phyloP scores from a whole-genome alignment of 169 alveolate species.

The Amoebophrya sp. region DNA sequence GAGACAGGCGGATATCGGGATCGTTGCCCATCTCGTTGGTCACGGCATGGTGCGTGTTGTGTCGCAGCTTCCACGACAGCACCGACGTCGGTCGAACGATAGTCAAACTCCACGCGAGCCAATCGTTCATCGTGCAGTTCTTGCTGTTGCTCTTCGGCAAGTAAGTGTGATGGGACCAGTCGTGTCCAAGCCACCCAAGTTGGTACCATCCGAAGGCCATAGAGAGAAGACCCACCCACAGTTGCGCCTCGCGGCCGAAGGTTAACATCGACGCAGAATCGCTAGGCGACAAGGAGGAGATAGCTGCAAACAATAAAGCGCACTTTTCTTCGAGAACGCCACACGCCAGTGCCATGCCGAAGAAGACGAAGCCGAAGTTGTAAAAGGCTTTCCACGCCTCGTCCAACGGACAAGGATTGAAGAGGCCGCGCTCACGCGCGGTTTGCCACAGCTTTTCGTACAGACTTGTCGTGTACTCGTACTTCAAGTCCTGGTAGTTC shows the following conservation, averaged over 20 bases:
- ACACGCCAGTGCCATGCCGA: neutral
- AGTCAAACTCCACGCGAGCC: neutral
- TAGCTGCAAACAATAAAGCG: no score
- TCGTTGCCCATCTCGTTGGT: slow-evolving; percentile 26
- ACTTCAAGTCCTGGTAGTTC: no score
- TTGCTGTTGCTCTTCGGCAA: neutral
- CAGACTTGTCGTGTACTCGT: neutral
- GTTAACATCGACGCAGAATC: neutral
- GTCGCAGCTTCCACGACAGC: slow-evolving; percentile 33
- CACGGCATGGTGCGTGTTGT: slow-evolving; percentile 33
- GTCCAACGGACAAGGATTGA: neutral
- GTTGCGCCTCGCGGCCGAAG: neutral
- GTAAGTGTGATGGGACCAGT: slow-evolving; percentile 34
- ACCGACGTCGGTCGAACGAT: slow-evolving; percentile 5
- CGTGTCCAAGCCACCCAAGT: slow-evolving; percentile 37
- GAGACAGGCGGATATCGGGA: slow-evolving; percentile 21
- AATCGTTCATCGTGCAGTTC: neutral
- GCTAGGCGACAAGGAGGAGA: no score
- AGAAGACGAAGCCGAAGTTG: slow-evolving; percentile 11
- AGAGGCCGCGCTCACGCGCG: neutral
- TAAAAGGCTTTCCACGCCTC: slow-evolving; percentile 2
- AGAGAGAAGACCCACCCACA: neutral
- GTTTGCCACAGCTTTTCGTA: neutral
- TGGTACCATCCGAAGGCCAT: slow-evolving; percentile 37
- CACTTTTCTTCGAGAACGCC: no score